Evolutionary conservation across 805 yeast species (phyloP).

Genomic region (Ogataea trehalophila): DNA sequence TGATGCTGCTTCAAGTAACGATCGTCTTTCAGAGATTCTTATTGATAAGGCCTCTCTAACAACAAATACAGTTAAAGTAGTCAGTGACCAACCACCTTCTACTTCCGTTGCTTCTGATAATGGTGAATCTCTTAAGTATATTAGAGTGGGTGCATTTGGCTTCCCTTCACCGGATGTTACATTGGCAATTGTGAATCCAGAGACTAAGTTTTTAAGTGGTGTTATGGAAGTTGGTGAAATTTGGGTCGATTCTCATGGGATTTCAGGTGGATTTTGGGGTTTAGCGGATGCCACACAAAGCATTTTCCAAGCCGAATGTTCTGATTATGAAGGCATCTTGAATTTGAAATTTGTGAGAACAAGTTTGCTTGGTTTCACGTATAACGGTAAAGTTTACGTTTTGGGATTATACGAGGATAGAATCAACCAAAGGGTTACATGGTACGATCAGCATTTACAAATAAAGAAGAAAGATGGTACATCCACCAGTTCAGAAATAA

Average conservation of each 20-base stretch:
- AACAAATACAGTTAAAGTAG: constrained; percentile 64
- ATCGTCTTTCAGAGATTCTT: constrained; percentile 57
- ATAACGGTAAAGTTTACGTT: constrained; percentile 81
- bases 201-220: constrained; percentile 68
- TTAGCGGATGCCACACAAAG: constrained; percentile 59
- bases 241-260: constrained; percentile 93
- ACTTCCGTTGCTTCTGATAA: constrained; percentile 39
- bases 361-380: constrained; percentile 84
- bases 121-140: constrained; percentile 40
- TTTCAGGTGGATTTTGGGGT: constrained; percentile 88
- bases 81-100: constrained; percentile 54
- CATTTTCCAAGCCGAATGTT: constrained; percentile 78
- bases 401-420: constrained; percentile 90
- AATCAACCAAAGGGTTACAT: constrained; percentile 68
- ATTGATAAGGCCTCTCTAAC: constrained; percentile 71
- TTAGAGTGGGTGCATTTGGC: constrained; percentile 89
- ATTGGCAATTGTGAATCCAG: constrained; percentile 91
- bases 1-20: constrained; percentile 20
- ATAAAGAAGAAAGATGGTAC: constrained; percentile 5
- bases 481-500: neutral
- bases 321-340: constrained; percentile 62
- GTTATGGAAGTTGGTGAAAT: constrained; percentile 88
- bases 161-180: constrained; percentile 93
- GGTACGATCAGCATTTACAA: constrained; percentile 48
- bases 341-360: constrained; percentile 84